Evolutionary conservation across 2,329 filamentous ascomycete genomes (phyloP), one percentile per base, ranked within the genome.

Genomic region (Chaetomium olivaceum): DNA sequence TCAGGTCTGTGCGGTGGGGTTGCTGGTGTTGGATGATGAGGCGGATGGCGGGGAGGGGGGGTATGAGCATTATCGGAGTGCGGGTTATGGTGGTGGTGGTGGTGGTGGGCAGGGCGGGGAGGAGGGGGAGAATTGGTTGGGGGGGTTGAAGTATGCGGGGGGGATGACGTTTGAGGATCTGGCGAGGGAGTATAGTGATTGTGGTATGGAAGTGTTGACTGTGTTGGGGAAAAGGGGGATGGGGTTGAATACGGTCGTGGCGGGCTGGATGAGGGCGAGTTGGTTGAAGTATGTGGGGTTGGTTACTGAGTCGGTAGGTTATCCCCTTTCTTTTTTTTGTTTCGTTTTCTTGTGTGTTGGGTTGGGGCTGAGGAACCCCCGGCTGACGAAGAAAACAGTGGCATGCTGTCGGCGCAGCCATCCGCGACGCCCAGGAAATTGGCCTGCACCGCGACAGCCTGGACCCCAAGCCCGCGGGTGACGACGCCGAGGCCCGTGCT

Each of bases 361-460:
- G 27, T 27, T 16, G 5, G 23, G n/a, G 11, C 27, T 3, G 9
- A 39, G 36, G 36, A 39, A 2, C 48, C 21, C 29, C 19, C 3
- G 31, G 31, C 19, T 23, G 52, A 33, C 33, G 39, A 67, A 73
- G 62, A 43, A 29, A 8, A 19, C 59, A 85, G 82, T 86, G 83
- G 83, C 84, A 87, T 71, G 79, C 80, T 1, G 78, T 89, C 33
- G 83, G 84, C 0, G 79, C 81, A 25, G 82, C 84, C 0, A 87
- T 89, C 63, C 79, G 85, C 50, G 86, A 89, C 72, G 87, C 85
- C 0, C 86, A 89, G 72, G 86, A 88, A 69, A 81, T 89, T 50
- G 87, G 86, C 14, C 77, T 89, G 70, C 83, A 89, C 69, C 80
- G 82, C 14, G 82, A 85, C 67, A 79, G 77, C 43, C 75, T 82